These are phyloP conservation scores for Cucurbita argyrosperma DNA, from an alignment of 306 rosid species.

Conservation along the genomic window DNA sequence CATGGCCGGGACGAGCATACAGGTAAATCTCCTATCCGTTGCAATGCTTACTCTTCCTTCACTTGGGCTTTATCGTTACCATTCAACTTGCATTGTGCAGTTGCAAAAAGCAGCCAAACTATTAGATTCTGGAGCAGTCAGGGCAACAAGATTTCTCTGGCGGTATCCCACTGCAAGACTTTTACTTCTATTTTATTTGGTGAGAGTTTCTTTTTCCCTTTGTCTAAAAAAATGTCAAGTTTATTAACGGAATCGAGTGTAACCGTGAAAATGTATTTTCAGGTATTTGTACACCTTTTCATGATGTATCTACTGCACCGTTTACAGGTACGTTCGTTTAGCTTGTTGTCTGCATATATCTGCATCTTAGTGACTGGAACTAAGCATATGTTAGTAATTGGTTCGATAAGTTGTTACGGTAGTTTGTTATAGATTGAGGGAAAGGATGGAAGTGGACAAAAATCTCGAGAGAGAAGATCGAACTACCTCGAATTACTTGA, in stretches of 20 bases:
- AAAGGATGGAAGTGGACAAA: not conserved
- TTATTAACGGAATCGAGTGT: slow-evolving; percentile 3
- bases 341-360: not conserved
- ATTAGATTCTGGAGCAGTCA: slow-evolving; percentile 81
- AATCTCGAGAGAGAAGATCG: not conserved
- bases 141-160: slow-evolving; percentile 98
- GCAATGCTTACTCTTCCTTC: not conserved
- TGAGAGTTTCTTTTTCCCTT: slow-evolving; percentile 16
- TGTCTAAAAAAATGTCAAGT: not conserved
- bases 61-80: slow-evolving; percentile 7
- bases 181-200: slow-evolving; percentile 66
- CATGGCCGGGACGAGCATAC: slow-evolving; percentile 70
- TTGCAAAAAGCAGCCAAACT: slow-evolving; percentile 84
- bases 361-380: not conserved
- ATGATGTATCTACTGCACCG: slow-evolving; percentile 91
- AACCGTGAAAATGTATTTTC: slow-evolving; percentile 25
- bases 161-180: slow-evolving; percentile 88
- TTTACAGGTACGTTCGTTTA: slow-evolving; percentile 58
- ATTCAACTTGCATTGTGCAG: slow-evolving; percentile 32
- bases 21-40: slow-evolving; percentile 33
- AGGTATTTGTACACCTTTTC: slow-evolving; percentile 97
- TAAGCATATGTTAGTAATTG: no score
- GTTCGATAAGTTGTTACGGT: not conserved
- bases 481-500: not conserved
- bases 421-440: not conserved